Percentiles rank a stretch among this genome's conserved stretches.
Conservation (phyloP, 805 yeast genomes). For the Tanozyma kutaoensis region DNA sequence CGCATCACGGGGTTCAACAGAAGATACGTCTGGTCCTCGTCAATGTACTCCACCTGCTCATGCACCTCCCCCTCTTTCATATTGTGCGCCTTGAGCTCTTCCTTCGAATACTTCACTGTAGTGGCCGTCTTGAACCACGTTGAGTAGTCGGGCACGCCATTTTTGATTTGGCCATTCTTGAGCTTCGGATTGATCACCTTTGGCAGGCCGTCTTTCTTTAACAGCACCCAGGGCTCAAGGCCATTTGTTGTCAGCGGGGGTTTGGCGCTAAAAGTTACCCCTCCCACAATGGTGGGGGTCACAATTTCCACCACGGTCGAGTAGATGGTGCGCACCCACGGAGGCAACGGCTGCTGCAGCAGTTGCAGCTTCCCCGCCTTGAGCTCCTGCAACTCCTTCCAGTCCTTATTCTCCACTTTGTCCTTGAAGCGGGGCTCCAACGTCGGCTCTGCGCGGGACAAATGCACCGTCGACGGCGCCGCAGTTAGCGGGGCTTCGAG, state of each 20-base stretch:
- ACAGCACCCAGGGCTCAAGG: slow-evolving; percentile 69
- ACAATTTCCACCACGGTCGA: slow-evolving; percentile 43
- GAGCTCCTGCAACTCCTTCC: slow-evolving; percentile 10
- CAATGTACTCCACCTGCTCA: slow-evolving; percentile 39
- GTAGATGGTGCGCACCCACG: slow-evolving; percentile 68
- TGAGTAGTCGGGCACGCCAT: slow-evolving; percentile 57
- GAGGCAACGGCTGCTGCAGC: slow-evolving; percentile 10
- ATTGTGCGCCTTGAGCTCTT: slow-evolving; percentile 60
- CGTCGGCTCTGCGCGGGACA: neutral
- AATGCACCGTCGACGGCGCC: neutral
- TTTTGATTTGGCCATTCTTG: slow-evolving; percentile 57
- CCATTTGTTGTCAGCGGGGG: slow-evolving; percentile 63
- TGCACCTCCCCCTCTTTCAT: slow-evolving; percentile 48
- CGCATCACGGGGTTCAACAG: slow-evolving; percentile 66
- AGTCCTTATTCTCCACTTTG: slow-evolving; percentile 16
- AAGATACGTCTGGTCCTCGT: slow-evolving; percentile 66
- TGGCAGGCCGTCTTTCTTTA: slow-evolving; percentile 68
- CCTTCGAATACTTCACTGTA: slow-evolving; percentile 41
- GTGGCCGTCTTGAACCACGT: slow-evolving; percentile 67
- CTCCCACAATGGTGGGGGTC: slow-evolving; percentile 49
- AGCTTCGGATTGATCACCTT: slow-evolving; percentile 66
- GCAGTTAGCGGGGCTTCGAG: neutral
- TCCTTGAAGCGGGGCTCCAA: slow-evolving; percentile 17
- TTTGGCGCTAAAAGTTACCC: slow-evolving; percentile 50
- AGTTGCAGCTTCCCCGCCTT: slow-evolving; percentile 3